Evolutionary conservation across 192 early-diverging fungal genomes (phyloP).

Genomic region (Neocallimastix lanati): DNA sequence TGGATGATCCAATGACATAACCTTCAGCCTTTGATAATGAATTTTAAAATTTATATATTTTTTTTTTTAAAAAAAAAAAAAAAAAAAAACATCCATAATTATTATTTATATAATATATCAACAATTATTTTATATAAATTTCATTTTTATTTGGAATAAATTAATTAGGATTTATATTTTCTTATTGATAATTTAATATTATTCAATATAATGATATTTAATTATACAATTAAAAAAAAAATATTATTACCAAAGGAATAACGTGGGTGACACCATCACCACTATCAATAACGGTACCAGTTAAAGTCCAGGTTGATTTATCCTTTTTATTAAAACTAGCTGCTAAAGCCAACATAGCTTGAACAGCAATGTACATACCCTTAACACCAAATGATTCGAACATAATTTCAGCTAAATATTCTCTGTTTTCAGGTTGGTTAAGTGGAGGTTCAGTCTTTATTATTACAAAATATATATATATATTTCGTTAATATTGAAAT

Average conservation of each 20-base stretch:
- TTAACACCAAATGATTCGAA: constrained; percentile 98
- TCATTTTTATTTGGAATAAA: no score
- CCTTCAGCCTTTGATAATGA: constrained; percentile 87
- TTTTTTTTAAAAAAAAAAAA: no score
- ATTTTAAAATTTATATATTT: no score
- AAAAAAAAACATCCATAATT: no score
- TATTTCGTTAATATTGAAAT: no score
- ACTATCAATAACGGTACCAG: constrained; percentile 94
- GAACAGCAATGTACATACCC: constrained; percentile 97
- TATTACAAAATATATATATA: no score
- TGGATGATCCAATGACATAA: constrained; percentile 91
- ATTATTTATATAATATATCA: no score
- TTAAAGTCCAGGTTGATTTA: constrained; percentile 67
- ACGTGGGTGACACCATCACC: constrained; percentile 99
- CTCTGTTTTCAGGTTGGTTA: constrained; percentile 95
- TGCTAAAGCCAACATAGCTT: constrained; percentile 92
- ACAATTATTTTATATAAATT: no score
- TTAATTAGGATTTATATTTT: no score
- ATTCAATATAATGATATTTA: no score
- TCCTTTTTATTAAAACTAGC: constrained; percentile 84
- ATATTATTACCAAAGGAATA: constrained; percentile 85
- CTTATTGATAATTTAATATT: no score
- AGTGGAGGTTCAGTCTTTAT: constrained; percentile 90
- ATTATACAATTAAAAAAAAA: no score
- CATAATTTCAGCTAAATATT: constrained; percentile 97